These are phyloP conservation scores for Hordeum marinum DNA, from an alignment of 176 grass and related monocot species.

Conservation along the genomic window DNA sequence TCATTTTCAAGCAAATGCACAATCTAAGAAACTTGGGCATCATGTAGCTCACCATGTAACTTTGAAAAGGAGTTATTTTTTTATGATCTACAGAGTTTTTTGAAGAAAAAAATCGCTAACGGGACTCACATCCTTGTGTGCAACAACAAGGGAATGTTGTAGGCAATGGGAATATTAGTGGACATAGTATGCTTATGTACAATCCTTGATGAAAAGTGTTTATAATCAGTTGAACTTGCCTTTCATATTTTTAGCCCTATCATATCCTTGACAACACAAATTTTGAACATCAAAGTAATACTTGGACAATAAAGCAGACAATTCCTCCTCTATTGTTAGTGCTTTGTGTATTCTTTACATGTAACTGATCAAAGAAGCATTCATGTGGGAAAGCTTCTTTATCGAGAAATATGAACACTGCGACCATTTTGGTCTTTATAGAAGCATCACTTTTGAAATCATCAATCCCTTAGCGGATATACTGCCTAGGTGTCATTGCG, in stretches of 20 bases:
- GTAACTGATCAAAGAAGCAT: no score
- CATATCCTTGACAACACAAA: background rate
- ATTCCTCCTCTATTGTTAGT: background rate
- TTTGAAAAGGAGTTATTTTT: background rate
- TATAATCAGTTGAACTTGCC: background rate
- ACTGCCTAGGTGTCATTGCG: no score
- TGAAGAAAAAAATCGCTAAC: background rate
- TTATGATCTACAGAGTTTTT: background rate
- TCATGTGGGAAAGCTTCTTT: background rate
- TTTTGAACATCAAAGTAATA: background rate
- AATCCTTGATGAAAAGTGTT: background rate
- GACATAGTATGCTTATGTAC: background rate
- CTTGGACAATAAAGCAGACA: background rate
- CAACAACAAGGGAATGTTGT: background rate
- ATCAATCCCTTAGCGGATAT: background rate
- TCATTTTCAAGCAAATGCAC: background rate
- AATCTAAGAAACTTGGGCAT: background rate
- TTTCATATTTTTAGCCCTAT: background rate
- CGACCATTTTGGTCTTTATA: background rate
- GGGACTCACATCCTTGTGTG: background rate
- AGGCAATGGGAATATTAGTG: background rate
- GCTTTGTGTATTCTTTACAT: no score
- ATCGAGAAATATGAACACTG: background rate
- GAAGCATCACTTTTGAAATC: background rate
- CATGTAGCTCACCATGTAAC: background rate